Percentiles rank a stretch among this genome's conserved stretches.
Evolutionary conservation across 352 stramenopile genomes (phyloP).

Genomic region (Phytophthora agathidicida): DNA sequence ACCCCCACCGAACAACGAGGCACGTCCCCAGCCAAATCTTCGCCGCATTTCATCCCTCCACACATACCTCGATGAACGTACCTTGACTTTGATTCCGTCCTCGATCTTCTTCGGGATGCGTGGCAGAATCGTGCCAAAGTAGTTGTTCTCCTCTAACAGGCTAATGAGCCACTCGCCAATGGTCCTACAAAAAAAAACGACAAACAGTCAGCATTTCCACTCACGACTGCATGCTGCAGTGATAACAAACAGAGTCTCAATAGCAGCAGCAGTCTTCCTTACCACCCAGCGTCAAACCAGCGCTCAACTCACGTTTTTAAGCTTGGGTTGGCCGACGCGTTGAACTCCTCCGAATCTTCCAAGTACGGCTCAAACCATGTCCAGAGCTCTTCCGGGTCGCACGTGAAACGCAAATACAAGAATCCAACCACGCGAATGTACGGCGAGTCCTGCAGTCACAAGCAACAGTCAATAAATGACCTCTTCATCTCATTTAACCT

Average conservation of each 20-base stretch:
- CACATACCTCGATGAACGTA: slow-evolving; percentile 23
- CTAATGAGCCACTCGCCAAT: slow-evolving; percentile 93
- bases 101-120: slow-evolving; percentile 96
- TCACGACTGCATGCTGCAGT: slow-evolving; percentile 25
- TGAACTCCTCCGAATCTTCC: slow-evolving; percentile 95
- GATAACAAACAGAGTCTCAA: slow-evolving; percentile 12
- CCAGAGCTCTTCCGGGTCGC: slow-evolving; percentile 93
- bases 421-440: slow-evolving; percentile 98
- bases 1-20: slow-evolving; percentile 31
- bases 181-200: slow-evolving; percentile 59
- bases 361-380: slow-evolving; percentile 96
- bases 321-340: slow-evolving; percentile 81
- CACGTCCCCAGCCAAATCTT: slow-evolving; percentile 8
- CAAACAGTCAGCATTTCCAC: slow-evolving; percentile 13
- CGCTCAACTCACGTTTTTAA: slow-evolving; percentile 67
- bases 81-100: slow-evolving; percentile 96
- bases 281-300: slow-evolving; percentile 24
- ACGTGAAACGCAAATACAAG: slow-evolving; percentile 97
- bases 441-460: slow-evolving; percentile 85
- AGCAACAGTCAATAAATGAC: slow-evolving; percentile 13
- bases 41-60: neutral
- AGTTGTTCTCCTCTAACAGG: slow-evolving; percentile 95
- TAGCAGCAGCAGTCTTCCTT: slow-evolving; percentile 34
- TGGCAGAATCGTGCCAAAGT: slow-evolving; percentile 96
- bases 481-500: slow-evolving; percentile 13